Percentiles rank a stretch among this genome's conserved stretches.
These are phyloP conservation scores for Phytophthora vignae DNA, from an alignment of 352 stramenopile genomes.

Conservation along the genomic window DNA sequence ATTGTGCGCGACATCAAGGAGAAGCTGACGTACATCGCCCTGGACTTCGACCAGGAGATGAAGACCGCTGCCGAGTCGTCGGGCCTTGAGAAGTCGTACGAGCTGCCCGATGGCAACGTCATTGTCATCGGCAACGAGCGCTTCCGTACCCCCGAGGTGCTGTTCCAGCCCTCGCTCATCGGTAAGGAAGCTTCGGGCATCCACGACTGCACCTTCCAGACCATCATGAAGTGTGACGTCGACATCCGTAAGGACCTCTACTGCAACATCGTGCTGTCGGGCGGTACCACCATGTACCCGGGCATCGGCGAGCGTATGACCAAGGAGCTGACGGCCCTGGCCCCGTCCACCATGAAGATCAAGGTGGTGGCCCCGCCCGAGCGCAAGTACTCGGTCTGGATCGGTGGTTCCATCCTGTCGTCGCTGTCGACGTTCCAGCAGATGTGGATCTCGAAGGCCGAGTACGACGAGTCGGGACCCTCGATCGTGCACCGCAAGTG, in stretches of 20 bases:
- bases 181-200: slow-evolving; percentile 84
- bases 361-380: slow-evolving; percentile 95
- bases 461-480: slow-evolving; percentile 97
- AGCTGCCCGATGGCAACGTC: slow-evolving; percentile 98
- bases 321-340: slow-evolving; percentile 93
- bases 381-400: slow-evolving; percentile 98
- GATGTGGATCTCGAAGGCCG: slow-evolving; percentile 98
- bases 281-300: slow-evolving; percentile 96
- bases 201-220: slow-evolving; percentile 83
- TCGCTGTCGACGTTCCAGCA: slow-evolving; percentile 98
- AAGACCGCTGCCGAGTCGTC: slow-evolving; percentile 83
- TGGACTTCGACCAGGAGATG: slow-evolving; percentile 95
- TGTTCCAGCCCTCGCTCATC: slow-evolving; percentile 97
- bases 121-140: slow-evolving; percentile 97
- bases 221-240: slow-evolving; percentile 93
- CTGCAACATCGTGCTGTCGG: slow-evolving; percentile 97
- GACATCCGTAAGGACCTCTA: slow-evolving; percentile 96
- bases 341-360: slow-evolving; percentile 95
- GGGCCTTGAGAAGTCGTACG: slow-evolving; percentile 95
- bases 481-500: slow-evolving; percentile 98
- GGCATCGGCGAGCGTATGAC: slow-evolving; percentile 95
- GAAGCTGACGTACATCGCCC: slow-evolving; percentile 95
- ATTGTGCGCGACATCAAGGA: slow-evolving; percentile 98
- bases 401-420: slow-evolving; percentile 97
- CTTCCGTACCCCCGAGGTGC: slow-evolving; percentile 95